phyloP scores from a whole-genome alignment of 345 rosid species.

The Populus simonii region DNA sequence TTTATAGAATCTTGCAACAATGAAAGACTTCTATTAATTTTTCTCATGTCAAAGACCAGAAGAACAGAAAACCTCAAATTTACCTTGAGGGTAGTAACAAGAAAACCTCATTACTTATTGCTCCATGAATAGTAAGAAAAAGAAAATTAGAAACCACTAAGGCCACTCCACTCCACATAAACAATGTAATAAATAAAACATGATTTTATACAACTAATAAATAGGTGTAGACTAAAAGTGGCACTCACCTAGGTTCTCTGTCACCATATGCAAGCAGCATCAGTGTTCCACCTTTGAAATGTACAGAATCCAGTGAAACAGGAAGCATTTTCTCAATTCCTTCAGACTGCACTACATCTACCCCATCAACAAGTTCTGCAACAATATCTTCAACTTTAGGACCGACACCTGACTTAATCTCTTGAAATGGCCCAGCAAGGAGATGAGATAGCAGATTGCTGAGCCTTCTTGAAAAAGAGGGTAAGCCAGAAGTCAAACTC shows the following conservation, averaged over 20 bases:
- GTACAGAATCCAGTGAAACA: slow-evolving; percentile 81
- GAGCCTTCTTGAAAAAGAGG: slow-evolving; percentile 33
- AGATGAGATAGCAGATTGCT: slow-evolving; percentile 30
- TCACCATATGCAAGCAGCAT: slow-evolving; percentile 88
- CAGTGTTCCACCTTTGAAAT: slow-evolving; percentile 78
- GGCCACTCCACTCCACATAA: neutral
- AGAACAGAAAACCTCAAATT: too few species aligned
- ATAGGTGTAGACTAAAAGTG: neutral
- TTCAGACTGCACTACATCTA: slow-evolving; percentile 52
- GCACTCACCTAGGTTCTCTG: slow-evolving; percentile 74
- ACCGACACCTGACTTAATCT: slow-evolving; percentile 40
- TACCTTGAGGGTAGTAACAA: too few species aligned
- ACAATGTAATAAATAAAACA: neutral
- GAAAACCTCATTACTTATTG: too few species aligned
- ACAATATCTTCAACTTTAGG: slow-evolving; percentile 55
- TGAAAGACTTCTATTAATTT: too few species aligned
- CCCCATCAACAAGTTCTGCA: slow-evolving; percentile 58
- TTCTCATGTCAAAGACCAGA: too few species aligned
- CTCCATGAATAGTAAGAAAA: too few species aligned
- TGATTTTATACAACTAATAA: neutral
- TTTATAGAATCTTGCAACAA: too few species aligned
- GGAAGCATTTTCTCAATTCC: slow-evolving; percentile 67
- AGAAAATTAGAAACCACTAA: neutral
- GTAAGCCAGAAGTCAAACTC: slow-evolving; percentile 25
- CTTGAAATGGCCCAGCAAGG: slow-evolving; percentile 42